These are phyloP conservation scores for Beta macrorhiza DNA, from an alignment of 179 eudicot genomes.

Conservation along the genomic window DNA sequence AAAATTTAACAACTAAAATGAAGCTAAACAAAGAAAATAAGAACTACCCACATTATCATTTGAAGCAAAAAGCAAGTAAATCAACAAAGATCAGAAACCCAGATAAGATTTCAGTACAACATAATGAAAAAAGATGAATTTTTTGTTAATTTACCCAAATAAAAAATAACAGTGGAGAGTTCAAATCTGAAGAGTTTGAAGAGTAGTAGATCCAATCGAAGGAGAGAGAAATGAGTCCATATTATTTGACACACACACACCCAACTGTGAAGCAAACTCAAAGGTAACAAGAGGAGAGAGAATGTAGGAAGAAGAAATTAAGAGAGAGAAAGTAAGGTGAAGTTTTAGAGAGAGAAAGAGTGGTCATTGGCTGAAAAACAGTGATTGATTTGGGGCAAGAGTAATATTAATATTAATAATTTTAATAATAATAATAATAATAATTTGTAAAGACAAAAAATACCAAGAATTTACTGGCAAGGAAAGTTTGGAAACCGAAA, in stretches of 20 bases:
- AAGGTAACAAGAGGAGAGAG: not conserved
- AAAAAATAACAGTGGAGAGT: conserved; percentile 7
- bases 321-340: conserved; percentile 1
- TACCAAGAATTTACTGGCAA: conserved; percentile 17
- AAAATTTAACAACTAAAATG: conserved; percentile 20
- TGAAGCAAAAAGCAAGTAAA: conserved; percentile 18
- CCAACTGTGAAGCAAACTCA: conserved; percentile 33
- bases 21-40: conserved; percentile 33
- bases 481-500: conserved; percentile 37
- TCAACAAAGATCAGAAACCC: conserved; percentile 36
- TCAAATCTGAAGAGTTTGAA: conserved; percentile 33
- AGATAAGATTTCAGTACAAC: conserved; percentile 17
- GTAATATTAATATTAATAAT: not conserved
- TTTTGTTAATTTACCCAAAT: conserved; percentile 17
- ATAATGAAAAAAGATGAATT: not conserved
- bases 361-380: conserved; percentile 17
- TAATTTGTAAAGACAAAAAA: not conserved
- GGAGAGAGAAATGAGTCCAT: conserved; percentile 28
- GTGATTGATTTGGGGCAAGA: conserved; percentile 10
- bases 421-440: not conserved
- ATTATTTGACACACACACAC: conserved; percentile 10
- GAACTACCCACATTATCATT: conserved; percentile 40
- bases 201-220: conserved; percentile 35
- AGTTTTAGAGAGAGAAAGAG: not conserved
- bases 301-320: no score